Evolutionary conservation across 2,329 filamentous ascomycete genomes (phyloP).

Genomic region (Trichoderma simmonsii): DNA sequence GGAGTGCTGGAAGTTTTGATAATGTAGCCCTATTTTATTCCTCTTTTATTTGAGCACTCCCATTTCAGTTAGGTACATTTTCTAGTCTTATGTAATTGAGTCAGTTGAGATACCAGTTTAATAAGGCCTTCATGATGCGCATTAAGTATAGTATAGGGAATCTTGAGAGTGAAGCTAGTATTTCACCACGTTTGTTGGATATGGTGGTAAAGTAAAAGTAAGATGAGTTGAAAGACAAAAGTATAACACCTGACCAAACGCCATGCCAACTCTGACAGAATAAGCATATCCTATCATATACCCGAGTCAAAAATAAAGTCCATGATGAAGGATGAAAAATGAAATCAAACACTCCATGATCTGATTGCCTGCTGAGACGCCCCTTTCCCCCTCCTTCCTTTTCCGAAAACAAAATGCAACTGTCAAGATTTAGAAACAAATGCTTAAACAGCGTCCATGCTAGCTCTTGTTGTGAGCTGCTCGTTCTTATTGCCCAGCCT

Average conservation of each 20-base stretch:
- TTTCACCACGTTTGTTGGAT: neutral
- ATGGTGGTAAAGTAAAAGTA: neutral
- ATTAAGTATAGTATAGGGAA: neutral
- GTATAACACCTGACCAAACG: neutral
- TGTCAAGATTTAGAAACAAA: neutral
- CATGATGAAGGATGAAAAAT: neutral
- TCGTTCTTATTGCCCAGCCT: slow-evolving; percentile 98
- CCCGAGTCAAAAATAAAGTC: neutral
- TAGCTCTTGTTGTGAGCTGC: slow-evolving; percentile 74
- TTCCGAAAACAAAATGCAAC: neutral
- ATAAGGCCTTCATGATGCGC: neutral
- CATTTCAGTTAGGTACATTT: slow-evolving; percentile 35
- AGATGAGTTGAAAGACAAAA: neutral
- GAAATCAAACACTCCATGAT: neutral
- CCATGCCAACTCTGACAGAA: neutral
- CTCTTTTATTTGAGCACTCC: slow-evolving; percentile 32
- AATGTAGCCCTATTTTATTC: slow-evolving; percentile 36
- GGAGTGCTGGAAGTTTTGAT: slow-evolving; percentile 32
- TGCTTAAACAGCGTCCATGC: slow-evolving; percentile 68
- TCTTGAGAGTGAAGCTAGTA: neutral
- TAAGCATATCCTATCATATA: neutral
- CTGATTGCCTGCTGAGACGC: neutral
- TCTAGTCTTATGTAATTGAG: slow-evolving; percentile 48
- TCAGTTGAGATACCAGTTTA: slow-evolving; percentile 45
- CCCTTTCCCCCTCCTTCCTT: too few species aligned